Conservation (phyloP, 2,329 filamentous ascomycete genomes). For the Penicillium glabrum region DNA sequence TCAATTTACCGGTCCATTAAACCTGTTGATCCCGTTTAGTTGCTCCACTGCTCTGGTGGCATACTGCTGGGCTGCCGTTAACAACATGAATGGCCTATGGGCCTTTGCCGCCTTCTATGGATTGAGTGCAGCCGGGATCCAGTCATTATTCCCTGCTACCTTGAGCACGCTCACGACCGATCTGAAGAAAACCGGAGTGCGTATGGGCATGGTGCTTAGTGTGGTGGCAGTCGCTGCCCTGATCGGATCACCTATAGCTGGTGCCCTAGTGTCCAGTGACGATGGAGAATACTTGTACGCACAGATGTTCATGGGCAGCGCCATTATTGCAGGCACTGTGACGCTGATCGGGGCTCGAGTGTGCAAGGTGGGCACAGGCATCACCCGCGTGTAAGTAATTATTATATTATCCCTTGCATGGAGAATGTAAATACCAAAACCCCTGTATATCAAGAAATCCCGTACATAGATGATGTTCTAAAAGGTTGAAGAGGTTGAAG, state of each 20-base stretch:
- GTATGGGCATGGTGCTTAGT: constrained; percentile 58
- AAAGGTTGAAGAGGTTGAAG: neutral
- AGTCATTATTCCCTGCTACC: constrained; percentile 65
- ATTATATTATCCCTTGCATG: neutral
- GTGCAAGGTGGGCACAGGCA: constrained; percentile 30
- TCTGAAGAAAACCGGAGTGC: constrained; percentile 53
- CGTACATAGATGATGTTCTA: too few relatives aligned
- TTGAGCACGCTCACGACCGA: constrained; percentile 57
- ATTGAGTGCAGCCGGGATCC: constrained; percentile 62
- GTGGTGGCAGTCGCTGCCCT: constrained; percentile 55
- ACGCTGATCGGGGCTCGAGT: constrained; percentile 44
- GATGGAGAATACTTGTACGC: constrained; percentile 51
- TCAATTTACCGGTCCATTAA: constrained; percentile 57
- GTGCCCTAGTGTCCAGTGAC: constrained; percentile 50
- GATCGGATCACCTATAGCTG: constrained; percentile 57
- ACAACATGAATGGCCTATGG: constrained; percentile 54
- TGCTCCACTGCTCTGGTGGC: constrained; percentile 44
- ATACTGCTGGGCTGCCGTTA: constrained; percentile 61
- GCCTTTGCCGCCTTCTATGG: constrained; percentile 65
- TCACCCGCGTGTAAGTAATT: constrained; percentile 23
- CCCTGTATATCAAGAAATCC: too few relatives aligned
- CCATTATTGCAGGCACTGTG: constrained; percentile 45
- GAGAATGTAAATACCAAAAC: too few relatives aligned
- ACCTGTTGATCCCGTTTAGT: constrained; percentile 57
- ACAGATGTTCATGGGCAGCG: constrained; percentile 52